Conservation (phyloP, 805 yeast species). For the Sugiyamaella mastotermitis region DNA sequence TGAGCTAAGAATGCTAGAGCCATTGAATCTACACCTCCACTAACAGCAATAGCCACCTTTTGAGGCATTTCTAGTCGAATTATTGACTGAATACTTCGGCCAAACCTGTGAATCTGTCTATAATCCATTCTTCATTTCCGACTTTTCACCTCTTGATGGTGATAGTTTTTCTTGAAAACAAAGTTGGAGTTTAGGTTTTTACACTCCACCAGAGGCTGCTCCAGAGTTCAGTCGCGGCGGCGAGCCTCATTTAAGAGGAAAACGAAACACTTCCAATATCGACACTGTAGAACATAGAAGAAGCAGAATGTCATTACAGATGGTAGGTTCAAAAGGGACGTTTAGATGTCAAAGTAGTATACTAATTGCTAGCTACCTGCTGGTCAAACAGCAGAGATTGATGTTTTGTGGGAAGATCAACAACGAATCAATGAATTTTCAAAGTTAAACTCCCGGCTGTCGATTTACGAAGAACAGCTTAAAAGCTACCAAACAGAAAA, state of each 20-base stretch:
- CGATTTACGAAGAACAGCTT: constrained; percentile 46
- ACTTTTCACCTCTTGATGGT: too few species aligned
- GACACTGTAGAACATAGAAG: too few species aligned
- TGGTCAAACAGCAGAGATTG: constrained; percentile 7
- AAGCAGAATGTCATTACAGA: too few species aligned
- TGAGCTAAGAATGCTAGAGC: constrained; percentile 50
- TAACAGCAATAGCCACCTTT: constrained; percentile 50
- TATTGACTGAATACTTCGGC: constrained; percentile 4
- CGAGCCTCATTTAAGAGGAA: too few species aligned
- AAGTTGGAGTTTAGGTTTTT: too few species aligned
- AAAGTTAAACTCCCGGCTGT: constrained; percentile 67
- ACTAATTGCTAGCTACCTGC: constrained; percentile 2
- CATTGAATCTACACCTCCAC: constrained; percentile 84
- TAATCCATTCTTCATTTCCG: too few species aligned
- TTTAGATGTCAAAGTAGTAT: too few species aligned
- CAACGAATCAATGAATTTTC: constrained; percentile 84
- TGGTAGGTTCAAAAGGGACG: too few species aligned
- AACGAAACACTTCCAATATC: too few species aligned
- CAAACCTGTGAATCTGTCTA: constrained; percentile 6
- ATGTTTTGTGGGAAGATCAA: constrained; percentile 78
- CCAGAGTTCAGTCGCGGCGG: too few species aligned
- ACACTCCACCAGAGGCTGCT: too few species aligned
- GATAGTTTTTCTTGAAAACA: too few species aligned
- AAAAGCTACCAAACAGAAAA: constrained; percentile 56
- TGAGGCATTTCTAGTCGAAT: constrained; percentile 5